Percentiles rank a stretch among this genome's conserved stretches.
phyloP scores from a whole-genome alignment of 305 asterid species.

The Solanum hybrid region DNA sequence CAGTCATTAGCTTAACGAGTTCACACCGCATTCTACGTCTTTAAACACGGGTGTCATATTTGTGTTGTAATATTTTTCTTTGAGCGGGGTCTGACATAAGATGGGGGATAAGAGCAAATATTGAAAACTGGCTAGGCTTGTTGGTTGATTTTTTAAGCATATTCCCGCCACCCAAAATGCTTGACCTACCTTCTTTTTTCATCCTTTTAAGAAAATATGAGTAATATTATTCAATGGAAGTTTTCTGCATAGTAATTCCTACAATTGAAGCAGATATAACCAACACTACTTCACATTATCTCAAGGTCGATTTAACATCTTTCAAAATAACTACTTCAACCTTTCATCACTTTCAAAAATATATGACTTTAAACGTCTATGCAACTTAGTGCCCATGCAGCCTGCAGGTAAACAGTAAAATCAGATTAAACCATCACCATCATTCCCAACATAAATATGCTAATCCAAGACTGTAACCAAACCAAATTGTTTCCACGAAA shows the following conservation, averaged over 20 bases:
- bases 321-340: background rate
- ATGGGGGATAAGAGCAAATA: background rate
- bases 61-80: background rate
- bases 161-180: background rate
- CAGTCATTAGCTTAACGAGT: background rate
- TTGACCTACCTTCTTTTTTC: background rate
- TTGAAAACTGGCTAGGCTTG: background rate
- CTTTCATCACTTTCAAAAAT: background rate
- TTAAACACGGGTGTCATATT: background rate
- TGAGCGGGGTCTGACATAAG: background rate
- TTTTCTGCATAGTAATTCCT: background rate
- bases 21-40: background rate
- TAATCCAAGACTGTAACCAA: background rate
- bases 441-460: background rate
- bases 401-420: background rate
- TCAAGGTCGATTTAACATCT: background rate
- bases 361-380: background rate
- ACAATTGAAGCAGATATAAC: background rate
- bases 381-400: background rate
- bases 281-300: background rate
- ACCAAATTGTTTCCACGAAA: background rate
- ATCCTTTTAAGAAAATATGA: background rate
- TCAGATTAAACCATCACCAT: background rate
- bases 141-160: background rate
- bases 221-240: background rate